These are phyloP conservation scores for Penicillium sp. DNA, from an alignment of 2,329 filamentous ascomycete genomes.

Conservation along the genomic window DNA sequence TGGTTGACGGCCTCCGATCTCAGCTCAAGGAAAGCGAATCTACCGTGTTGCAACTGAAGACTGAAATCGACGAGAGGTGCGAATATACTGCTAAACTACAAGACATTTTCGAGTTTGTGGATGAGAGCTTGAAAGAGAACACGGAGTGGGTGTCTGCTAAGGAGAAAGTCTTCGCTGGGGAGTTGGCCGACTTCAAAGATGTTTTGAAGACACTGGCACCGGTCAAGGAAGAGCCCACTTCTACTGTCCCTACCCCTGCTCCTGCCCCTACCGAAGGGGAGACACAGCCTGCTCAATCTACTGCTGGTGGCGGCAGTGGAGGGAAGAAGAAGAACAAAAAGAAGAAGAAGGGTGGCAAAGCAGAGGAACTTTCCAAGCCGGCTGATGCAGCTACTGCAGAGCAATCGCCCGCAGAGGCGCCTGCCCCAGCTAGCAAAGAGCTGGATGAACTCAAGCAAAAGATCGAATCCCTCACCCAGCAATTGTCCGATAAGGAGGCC, in stretches of 20 bases:
- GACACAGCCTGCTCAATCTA: constrained; percentile 18
- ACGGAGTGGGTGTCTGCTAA: constrained; percentile 38
- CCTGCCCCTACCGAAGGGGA: constrained; percentile 22
- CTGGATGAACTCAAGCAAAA: constrained; percentile 37
- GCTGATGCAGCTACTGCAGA: constrained; percentile 18
- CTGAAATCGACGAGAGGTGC: constrained; percentile 43
- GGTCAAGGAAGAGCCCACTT: constrained; percentile 16
- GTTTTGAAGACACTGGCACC: constrained; percentile 34
- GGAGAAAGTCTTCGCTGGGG: constrained; percentile 34
- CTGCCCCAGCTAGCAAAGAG: constrained; percentile 24
- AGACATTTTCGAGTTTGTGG: constrained; percentile 42
- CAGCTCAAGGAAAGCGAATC: constrained; percentile 57
- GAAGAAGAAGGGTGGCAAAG: constrained; percentile 73
- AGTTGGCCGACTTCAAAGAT: constrained; percentile 37
- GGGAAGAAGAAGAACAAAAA: constrained; percentile 79
- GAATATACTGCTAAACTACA: constrained; percentile 35
- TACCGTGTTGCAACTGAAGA: constrained; percentile 48
- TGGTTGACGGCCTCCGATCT: constrained; percentile 55
- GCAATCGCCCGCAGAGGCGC: constrained; percentile 35
- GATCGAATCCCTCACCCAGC: constrained; percentile 36
- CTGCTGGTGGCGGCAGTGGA: constrained; percentile 28
- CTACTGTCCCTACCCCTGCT: constrained; percentile 4
- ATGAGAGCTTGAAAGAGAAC: constrained; percentile 40
- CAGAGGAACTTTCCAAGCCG: constrained; percentile 37
- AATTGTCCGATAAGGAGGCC: constrained; percentile 60